These are phyloP conservation scores for Penicillium sp. DNA, from an alignment of 2,329 filamentous ascomycete species.

Conservation along the genomic window DNA sequence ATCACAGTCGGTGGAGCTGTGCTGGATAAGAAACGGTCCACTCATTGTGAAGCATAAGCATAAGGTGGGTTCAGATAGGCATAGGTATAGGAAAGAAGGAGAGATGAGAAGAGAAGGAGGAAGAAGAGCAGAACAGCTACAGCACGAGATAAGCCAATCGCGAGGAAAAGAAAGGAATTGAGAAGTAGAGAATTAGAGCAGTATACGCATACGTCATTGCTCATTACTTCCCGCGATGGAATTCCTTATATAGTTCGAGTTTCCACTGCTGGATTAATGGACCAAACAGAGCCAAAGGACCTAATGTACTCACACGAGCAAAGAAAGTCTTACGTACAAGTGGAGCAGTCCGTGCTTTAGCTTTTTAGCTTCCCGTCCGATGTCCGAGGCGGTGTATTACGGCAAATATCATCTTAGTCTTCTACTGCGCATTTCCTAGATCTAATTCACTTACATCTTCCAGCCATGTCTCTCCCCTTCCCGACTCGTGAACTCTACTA, in stretches of 20 bases:
- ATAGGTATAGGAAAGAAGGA: neutral
- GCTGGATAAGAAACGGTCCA: constrained; percentile 9
- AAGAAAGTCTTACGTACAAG: constrained; percentile 1
- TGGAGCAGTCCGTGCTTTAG: neutral
- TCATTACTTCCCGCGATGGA: neutral
- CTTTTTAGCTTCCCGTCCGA: neutral
- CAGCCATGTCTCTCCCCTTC: constrained; percentile 38
- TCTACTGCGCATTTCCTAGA: no score
- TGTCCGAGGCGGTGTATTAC: neutral
- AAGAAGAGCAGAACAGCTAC: neutral
- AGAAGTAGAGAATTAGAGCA: neutral
- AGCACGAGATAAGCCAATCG: neutral
- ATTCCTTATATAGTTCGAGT: neutral
- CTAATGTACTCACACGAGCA: no score
- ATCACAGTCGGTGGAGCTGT: constrained; percentile 1
- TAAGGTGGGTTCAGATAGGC: neutral
- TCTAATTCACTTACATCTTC: neutral
- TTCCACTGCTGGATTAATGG: neutral
- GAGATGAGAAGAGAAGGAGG: neutral
- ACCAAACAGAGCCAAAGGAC: neutral
- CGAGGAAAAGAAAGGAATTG: no score
- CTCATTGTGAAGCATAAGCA: neutral
- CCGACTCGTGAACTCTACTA: constrained; percentile 65
- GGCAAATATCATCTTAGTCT: no score
- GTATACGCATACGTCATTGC: neutral